Base-by-base conservation (phyloP, 495 filamentous ascomycete species). In the Cryomyces antarcticus region DNA sequence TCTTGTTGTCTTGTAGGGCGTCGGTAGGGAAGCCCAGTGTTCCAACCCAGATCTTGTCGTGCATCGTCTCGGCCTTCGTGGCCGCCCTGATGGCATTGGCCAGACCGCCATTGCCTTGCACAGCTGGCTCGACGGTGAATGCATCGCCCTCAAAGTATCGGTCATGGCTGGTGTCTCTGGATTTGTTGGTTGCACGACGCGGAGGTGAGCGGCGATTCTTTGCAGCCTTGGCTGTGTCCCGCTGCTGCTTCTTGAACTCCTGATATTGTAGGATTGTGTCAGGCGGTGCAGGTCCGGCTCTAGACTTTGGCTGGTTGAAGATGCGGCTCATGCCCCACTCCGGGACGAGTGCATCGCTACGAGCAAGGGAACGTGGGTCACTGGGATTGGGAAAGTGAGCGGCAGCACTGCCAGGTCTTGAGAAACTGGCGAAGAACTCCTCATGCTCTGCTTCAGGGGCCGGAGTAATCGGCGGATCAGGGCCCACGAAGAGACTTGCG, bases 11-110 rank as follows among this genome's bases (percentile, higher is more conserved):
- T 28, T 73, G 64, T 7, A 95, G 65, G 3, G 72, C 72, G 57
- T 93, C 86, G 0, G 83, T 93, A 0, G 87, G 86, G 73, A 93
- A 93, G 9, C 87, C 87, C 43, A 93, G 59, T 1, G 85, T 87
- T 12, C 87, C 87, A 31, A 95, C 80, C 77, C 80, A 92, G n/a
- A 74, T 72, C 53, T 80, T 75, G 33, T 86, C 75, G 11, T 70
- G 66, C 13, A 80, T 50, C 39, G 67, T 63, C 30, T 73, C 77
- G 11, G 71, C 67, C 36, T 82, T 66, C 28, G 70, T 65, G 1
- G 80, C 80, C 7, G 86, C 83, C 46, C 78, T 72, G 11, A 89
- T 73, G 0, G 87, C 85, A 54, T 93, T 95, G 45, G 77, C 75
- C 41, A 95, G 68, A 24, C 84, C 87, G 11, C 84, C 86, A 58